These are phyloP conservation scores for Dendrostoma leiphaemia DNA, from an alignment of 2,329 filamentous ascomycete species.

Conservation along the genomic window DNA sequence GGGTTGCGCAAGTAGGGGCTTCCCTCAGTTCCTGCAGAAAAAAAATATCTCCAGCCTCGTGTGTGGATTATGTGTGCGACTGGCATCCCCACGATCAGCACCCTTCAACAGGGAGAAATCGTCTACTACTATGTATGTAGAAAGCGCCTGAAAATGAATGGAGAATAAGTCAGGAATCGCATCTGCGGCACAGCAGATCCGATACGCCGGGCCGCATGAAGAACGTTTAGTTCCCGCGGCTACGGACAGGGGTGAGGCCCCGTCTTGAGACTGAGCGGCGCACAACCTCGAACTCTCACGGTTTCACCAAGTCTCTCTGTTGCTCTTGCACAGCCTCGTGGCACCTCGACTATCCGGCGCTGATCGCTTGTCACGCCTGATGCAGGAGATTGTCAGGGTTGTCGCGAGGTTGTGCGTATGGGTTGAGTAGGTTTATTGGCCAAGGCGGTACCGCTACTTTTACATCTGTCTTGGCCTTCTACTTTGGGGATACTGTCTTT, in stretches of 20 bases:
- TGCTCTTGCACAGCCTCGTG: conserved; percentile 10
- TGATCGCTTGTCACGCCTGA: not conserved
- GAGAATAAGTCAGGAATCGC: not conserved
- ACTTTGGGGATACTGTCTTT: conserved; percentile 21
- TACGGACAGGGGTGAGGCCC: conserved; percentile 11
- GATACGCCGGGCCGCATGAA: not conserved
- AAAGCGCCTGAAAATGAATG: too few species aligned
- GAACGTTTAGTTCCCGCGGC: not conserved
- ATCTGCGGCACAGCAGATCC: not conserved
- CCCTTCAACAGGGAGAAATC: too few species aligned
- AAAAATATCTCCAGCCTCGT: not conserved
- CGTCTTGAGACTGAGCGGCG: conserved; percentile 16
- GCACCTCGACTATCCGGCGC: conserved; percentile 5
- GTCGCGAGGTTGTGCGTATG: not conserved
- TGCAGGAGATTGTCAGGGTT: not conserved
- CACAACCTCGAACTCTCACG: conserved; percentile 16
- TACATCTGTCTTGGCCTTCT: conserved; percentile 22
- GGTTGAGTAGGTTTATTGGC: not conserved
- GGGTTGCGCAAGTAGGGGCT: too few species aligned
- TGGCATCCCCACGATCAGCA: not conserved
- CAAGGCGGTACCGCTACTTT: not conserved
- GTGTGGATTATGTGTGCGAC: not conserved
- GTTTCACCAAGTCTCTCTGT: conserved; percentile 13
- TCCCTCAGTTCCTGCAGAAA: too few species aligned
- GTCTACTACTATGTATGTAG: too few species aligned